Percentiles rank a stretch among this genome's conserved stretches.
These are phyloP conservation scores for Talaromyces proteolyticus DNA, from an alignment of 495 filamentous ascomycete species.

Conservation along the genomic window DNA sequence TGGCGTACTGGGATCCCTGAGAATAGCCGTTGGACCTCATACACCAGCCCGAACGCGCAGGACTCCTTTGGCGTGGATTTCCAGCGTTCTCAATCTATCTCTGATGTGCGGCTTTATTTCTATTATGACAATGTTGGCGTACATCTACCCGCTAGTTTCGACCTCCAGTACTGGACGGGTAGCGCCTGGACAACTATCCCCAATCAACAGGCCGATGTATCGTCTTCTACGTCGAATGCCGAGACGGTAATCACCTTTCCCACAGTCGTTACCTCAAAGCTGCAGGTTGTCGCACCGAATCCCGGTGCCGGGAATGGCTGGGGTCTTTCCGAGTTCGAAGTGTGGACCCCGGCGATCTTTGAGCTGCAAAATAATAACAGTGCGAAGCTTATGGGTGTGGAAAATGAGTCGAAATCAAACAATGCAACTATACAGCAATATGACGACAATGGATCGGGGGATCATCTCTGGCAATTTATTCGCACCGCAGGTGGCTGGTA, in stretches of 20 bases:
- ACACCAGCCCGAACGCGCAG: background rate
- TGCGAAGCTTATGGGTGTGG: background rate
- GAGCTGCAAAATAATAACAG: background rate
- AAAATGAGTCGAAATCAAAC: background rate
- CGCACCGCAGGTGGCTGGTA: background rate
- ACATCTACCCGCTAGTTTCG: background rate
- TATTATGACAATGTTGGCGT: background rate
- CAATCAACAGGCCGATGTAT: background rate
- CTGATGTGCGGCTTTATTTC: background rate
- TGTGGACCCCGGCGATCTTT: background rate
- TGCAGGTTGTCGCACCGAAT: background rate
- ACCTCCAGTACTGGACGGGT: background rate
- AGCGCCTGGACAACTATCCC: background rate
- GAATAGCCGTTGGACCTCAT: background rate
- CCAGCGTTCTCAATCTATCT: background rate
- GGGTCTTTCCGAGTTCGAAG: background rate
- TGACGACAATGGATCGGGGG: background rate
- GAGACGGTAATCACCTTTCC: background rate
- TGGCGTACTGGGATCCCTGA: constrained; percentile 4
- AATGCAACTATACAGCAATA: background rate
- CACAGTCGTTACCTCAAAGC: background rate
- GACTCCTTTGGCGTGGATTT: background rate
- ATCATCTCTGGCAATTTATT: background rate
- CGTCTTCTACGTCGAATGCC: background rate
- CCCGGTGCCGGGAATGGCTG: background rate